phyloP scores from a whole-genome alignment of 2,329 filamentous ascomycete genomes.

The Plectosphaerella plurivora region DNA sequence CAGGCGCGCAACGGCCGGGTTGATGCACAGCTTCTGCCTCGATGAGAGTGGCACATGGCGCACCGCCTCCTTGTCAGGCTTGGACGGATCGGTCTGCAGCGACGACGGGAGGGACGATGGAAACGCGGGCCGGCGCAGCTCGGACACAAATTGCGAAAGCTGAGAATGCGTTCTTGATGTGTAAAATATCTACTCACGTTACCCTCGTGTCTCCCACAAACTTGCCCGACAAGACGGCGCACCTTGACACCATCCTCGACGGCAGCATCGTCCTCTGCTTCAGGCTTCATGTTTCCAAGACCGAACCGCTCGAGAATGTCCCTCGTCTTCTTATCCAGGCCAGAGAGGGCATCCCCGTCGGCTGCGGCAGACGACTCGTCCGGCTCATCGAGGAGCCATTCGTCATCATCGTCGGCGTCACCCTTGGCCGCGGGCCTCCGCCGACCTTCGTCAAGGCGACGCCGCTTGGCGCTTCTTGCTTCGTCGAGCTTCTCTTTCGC shows the following conservation, averaged over 20 bases:
- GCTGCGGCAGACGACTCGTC: constrained; percentile 42
- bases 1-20: constrained; percentile 71
- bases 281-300: constrained; percentile 29
- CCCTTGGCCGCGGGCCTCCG: constrained; percentile 3
- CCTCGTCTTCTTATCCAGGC: constrained; percentile 70
- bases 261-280: constrained; percentile 37
- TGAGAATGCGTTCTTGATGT: constrained; percentile 93
- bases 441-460: constrained; percentile 33
- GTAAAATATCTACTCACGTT: constrained; percentile 66
- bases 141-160: constrained; percentile 79
- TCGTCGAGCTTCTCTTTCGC: constrained; percentile 58
- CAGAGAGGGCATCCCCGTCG: constrained; percentile 37
- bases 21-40: constrained; percentile 85
- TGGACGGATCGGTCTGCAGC: constrained; percentile 14
- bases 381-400: constrained; percentile 69
- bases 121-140: constrained; percentile 73
- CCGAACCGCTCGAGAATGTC: constrained; percentile 67
- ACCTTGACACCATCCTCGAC: constrained; percentile 66
- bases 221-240: constrained; percentile 10
- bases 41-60: constrained; percentile 84
- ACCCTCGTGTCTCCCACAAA: constrained; percentile 16
- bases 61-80: constrained; percentile 36
- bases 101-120: constrained; percentile 62
- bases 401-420: constrained; percentile 53
- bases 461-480: constrained; percentile 40